Base-by-base conservation (phyloP, 306 rosid genomes). In the Lathyrus oleraceus region DNA sequence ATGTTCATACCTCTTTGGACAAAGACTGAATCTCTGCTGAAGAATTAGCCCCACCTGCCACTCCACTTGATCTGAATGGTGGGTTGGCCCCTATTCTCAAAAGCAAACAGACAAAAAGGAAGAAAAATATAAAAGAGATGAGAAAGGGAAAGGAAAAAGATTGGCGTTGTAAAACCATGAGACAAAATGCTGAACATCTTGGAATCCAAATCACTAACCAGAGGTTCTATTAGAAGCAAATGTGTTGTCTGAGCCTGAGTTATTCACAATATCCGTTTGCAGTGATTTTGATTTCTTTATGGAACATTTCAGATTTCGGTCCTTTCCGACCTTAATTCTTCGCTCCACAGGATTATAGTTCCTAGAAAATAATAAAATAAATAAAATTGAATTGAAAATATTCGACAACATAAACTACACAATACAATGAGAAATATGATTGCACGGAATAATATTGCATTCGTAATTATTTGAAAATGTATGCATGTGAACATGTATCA, bases 291-390 rank as follows among this genome's bases (percentile, higher is more conserved):
- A 79, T 72, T 52, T 63, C 83, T 86, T 87, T 45, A 53, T 3
- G 57, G 76, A 66, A 56, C 83, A 87, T 82, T 83, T 92, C 23
- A 69, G 56, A 70, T 45, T 61, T 59, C 92, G 78, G 52, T 86
- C 92, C 81, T 85, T 92, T 77, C 88, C 96, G 51, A 91, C 88
- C 81, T 86, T 92, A 43, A 58, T 27, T 76, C 98, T 84, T 72
- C 96, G 83, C 83, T 88, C 98, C 66, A 92, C 81, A 3, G 98
- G 98, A 69, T 92, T 79, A 74, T 92, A 92, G 78, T 92, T 89
- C 85, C 98, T 92, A 66, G 42, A 54, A 67, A 73, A 43, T 16
- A 42, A 62, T 21, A 35, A 5, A 15, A 44, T 10, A 52, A 53
- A 20, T 53, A 4, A 10, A 53, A 21, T 17, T 49, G 71, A 76